Percentiles rank a stretch among this genome's conserved stretches.
Evolutionary conservation across 129 eudicot species (phyloP).

Genomic region (Tanacetum coccineum): DNA sequence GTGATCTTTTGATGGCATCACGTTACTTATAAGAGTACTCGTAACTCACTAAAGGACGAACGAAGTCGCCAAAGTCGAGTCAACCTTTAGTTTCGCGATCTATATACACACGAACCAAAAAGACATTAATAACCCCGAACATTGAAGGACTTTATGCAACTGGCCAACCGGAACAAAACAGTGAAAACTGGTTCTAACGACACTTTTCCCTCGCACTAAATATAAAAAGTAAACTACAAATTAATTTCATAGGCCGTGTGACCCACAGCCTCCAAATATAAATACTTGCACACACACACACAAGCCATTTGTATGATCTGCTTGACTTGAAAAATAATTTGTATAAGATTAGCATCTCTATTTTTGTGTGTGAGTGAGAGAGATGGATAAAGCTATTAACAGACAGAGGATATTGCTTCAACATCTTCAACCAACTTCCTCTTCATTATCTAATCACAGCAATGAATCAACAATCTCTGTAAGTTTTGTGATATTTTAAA

Average conservation of each 20-base stretch:
- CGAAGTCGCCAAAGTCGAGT: no score
- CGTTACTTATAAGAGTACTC: no score
- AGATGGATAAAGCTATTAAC: constrained; percentile 77
- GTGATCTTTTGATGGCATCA: no score
- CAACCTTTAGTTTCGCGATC: no score
- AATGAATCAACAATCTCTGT: constrained; percentile 53
- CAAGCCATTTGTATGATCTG: background rate
- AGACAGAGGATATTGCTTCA: constrained; percentile 74
- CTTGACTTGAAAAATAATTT: background rate
- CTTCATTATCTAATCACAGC: constrained; percentile 28
- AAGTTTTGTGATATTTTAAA: constrained; percentile 24
- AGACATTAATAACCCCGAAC: background rate
- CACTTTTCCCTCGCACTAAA: no score
- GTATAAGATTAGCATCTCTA: constrained; percentile 14
- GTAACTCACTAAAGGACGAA: no score
- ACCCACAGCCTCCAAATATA: background rate
- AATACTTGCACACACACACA: background rate
- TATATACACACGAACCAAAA: no score
- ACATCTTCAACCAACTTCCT: constrained; percentile 57
- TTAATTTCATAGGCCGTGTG: background rate
- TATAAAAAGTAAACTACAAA: background rate
- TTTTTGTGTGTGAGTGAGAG: constrained; percentile 6
- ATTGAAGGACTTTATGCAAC: background rate
- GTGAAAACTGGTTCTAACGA: no score
- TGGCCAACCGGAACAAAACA: no score